Conservation (phyloP, 768 basidiomycete genomes). For the Termitomyces sp. region DNA sequence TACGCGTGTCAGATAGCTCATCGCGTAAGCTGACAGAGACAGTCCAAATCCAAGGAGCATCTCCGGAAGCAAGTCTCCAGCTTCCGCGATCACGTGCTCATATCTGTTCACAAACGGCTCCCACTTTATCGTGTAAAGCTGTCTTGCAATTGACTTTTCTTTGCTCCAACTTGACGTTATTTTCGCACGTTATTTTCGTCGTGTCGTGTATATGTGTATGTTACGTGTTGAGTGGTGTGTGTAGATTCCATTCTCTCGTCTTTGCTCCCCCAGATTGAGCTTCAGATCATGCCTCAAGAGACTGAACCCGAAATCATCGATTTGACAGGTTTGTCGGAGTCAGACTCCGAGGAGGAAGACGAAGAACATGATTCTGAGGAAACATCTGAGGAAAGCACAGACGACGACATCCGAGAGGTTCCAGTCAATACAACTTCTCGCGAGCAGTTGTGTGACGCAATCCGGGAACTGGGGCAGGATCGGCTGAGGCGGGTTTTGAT, state of each 20-base stretch:
- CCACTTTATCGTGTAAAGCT: not conserved
- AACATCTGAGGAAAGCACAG: slow-evolving; percentile 24
- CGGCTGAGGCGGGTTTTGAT: slow-evolving; percentile 38
- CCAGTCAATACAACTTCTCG: slow-evolving; percentile 35
- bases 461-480: slow-evolving; percentile 36
- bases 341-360: slow-evolving; percentile 17
- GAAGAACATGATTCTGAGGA: slow-evolving; percentile 15
- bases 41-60: not conserved
- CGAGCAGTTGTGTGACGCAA: slow-evolving; percentile 35
- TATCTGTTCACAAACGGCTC: not conserved
- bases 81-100: slow-evolving; percentile 14
- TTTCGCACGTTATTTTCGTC: not conserved
- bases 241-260: not conserved
- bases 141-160: not conserved
- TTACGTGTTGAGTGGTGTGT: slow-evolving; percentile 4
- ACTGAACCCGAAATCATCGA: slow-evolving; percentile 36
- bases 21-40: not conserved
- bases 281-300: slow-evolving; percentile 21
- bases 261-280: not conserved
- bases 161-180: not conserved
- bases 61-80: not conserved
- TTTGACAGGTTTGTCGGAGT: slow-evolving; percentile 36
- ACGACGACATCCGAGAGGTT: slow-evolving; percentile 24
- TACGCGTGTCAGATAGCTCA: not conserved
- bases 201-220: slow-evolving; percentile 1